Percentiles rank a stretch among this genome's conserved stretches.
Conservation (phyloP, 1,284 basidiomycete genomes). For the Tranzscheliella williamsii region DNA sequence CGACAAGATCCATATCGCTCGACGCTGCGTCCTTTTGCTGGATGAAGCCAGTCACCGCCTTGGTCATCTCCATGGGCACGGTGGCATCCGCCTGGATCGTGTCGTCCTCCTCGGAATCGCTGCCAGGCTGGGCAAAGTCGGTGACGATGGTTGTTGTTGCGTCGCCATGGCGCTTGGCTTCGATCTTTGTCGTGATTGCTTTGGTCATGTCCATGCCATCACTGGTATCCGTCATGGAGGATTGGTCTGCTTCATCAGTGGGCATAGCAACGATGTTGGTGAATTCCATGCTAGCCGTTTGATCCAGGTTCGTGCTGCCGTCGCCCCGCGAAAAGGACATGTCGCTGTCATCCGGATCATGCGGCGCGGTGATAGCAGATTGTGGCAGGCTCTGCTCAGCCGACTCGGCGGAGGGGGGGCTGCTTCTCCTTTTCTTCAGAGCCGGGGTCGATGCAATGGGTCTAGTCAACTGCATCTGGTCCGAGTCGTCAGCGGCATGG, state of each 20-base stretch:
- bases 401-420: background rate
- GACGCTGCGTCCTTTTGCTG: constrained; percentile 27
- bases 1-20: constrained; percentile 36
- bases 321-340: constrained; percentile 2
- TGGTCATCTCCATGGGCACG: constrained; percentile 40
- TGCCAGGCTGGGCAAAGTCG: constrained; percentile 16
- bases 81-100: constrained; percentile 24
- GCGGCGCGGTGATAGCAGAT: too few relatives aligned
- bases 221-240: constrained; percentile 14
- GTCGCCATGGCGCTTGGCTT: constrained; percentile 28
- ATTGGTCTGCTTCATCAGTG: constrained; percentile 10
- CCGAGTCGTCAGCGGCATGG: background rate
- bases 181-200: constrained; percentile 36
- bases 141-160: constrained; percentile 30
- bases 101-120: constrained; percentile 30
- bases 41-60: constrained; percentile 31
- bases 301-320: constrained; percentile 20
- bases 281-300: constrained; percentile 41
- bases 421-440: constrained; percentile 29
- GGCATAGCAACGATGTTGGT: constrained; percentile 10
- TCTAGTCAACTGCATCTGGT: constrained; percentile 34
- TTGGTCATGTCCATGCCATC: constrained; percentile 39
- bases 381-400: too few relatives aligned
- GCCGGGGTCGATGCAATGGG: constrained; percentile 14
- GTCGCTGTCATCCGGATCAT: background rate